Base-by-base conservation (phyloP, 192 early-diverging fungal species). In the Chytriomyces hyalinus region DNA sequence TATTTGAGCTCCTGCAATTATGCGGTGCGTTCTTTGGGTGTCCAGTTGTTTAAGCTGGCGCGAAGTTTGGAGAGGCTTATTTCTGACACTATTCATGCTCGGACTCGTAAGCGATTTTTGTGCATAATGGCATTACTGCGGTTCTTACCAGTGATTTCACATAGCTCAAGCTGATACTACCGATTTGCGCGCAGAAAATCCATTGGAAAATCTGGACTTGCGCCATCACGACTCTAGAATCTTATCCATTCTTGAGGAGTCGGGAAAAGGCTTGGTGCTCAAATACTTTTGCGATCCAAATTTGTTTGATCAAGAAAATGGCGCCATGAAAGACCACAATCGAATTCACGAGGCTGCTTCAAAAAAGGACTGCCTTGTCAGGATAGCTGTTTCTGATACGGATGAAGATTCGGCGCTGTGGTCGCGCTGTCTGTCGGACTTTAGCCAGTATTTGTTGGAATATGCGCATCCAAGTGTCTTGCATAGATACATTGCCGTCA, bases 391-490 rank as follows among this genome's bases (percentile, higher is more conserved):
- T 26, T 90, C 90, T 22, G 88, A 90, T 11, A 83, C 85, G 67
- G 24, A 65, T 3, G 75, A 85, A 6, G 92, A 94, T 61, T 66
- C 79, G 17, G 67, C 67, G 0, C 85, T 95, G n/a, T 95, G 94
- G 94, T 77, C 87, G 13, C 82, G 83, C 13, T 90, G 87, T 65
- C 90, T 93, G 36, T 91, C 92, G 6, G 83, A 90, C 44, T 75
- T 95, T 17, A 73, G 89, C 28, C 90, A 89, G 65, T 85, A 84
- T 73, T 86, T 88, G 15, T 87, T 92, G 69, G 84, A 87, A 28
- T 84, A 82, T 48, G 83, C 71, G 10, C 81, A 76, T 88, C 90
- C 66, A 78, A 83, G 4, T 57, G 72, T 43, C 69, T 87, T 49
- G 83, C 84, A 26, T 81, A 80, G 43, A 67, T 89, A 53, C 86